phyloP scores from a whole-genome alignment of 108 stramenopile species.

The Nitzschia sp. region DNA sequence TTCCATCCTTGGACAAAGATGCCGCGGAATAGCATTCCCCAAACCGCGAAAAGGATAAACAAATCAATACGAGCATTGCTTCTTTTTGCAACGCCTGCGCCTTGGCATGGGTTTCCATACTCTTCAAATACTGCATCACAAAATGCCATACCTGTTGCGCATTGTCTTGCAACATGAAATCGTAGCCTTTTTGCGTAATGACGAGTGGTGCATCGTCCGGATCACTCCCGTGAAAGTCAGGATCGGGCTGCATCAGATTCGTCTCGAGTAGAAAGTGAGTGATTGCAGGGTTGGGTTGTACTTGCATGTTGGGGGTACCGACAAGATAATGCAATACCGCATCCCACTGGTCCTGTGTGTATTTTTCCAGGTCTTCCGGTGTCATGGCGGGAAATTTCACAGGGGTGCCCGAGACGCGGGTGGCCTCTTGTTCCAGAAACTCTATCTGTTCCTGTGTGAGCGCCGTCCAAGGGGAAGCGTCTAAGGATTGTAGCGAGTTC shows the following conservation, averaged over 20 bases:
- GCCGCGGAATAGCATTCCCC: constrained; percentile 73
- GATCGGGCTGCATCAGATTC: constrained; percentile 81
- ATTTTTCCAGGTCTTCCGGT: constrained; percentile 66
- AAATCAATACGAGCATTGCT: constrained; percentile 71
- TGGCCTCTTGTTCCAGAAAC: constrained; percentile 38
- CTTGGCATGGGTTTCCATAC: constrained; percentile 40
- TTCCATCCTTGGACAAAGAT: constrained; percentile 52
- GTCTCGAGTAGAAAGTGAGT: constrained; percentile 69
- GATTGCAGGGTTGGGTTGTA: constrained; percentile 70
- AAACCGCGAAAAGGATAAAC: constrained; percentile 63
- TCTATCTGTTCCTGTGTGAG: constrained; percentile 28
- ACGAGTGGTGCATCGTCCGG: constrained; percentile 68
- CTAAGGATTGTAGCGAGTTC: constrained; percentile 39
- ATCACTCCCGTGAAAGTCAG: constrained; percentile 65
- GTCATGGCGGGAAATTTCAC: constrained; percentile 47
- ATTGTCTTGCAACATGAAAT: constrained; percentile 84
- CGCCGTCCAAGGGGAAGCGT: constrained; percentile 51
- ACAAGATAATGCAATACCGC: constrained; percentile 84
- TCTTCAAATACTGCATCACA: constrained; percentile 70
- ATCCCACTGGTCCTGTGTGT: constrained; percentile 83
- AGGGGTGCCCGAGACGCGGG: constrained; percentile 8
- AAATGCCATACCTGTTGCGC: constrained; percentile 87
- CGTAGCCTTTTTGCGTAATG: constrained; percentile 86
- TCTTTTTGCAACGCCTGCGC: constrained; percentile 42
- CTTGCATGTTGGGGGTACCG: constrained; percentile 58